These are phyloP conservation scores for Exsudoporus frostii DNA, from an alignment of 768 basidiomycete genomes.

Conservation along the genomic window DNA sequence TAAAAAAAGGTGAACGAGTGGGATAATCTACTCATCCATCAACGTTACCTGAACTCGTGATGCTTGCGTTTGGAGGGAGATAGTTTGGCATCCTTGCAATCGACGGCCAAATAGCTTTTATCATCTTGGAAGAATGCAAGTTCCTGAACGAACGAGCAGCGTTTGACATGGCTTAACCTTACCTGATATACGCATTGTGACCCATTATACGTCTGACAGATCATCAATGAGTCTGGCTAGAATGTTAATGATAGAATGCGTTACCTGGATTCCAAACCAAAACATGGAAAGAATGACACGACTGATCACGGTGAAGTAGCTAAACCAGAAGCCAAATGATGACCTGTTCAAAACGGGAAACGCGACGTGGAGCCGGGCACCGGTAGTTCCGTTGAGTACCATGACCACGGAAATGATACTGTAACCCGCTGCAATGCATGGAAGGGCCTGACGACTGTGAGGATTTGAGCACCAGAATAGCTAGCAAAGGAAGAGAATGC, in stretches of 20 bases:
- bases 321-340: conserved; percentile 86
- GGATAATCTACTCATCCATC: background rate
- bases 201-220: conserved; percentile 47
- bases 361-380: conserved; percentile 72
- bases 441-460: conserved; percentile 59
- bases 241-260: background rate
- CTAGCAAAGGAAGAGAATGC: background rate
- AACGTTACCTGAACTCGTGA: conserved; percentile 56
- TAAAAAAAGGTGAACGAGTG: conserved; percentile 17
- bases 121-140: conserved; percentile 41
- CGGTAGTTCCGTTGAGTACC: conserved; percentile 75
- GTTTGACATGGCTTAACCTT: background rate
- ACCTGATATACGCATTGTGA: conserved; percentile 74
- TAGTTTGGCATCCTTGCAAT: conserved; percentile 61
- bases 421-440: conserved; percentile 71
- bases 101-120: conserved; percentile 82
- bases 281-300: conserved; percentile 74
- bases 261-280: conserved; percentile 75
- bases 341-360: conserved; percentile 80
- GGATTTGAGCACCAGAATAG: background rate
- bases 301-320: conserved; percentile 81
- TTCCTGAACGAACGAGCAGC: background rate
- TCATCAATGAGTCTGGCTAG: background rate
- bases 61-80: conserved; percentile 52
- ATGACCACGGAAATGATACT: conserved; percentile 69